Evolutionary conservation across 208 protist genomes (phyloP).

Genomic region (Leishmania tropica): DNA sequence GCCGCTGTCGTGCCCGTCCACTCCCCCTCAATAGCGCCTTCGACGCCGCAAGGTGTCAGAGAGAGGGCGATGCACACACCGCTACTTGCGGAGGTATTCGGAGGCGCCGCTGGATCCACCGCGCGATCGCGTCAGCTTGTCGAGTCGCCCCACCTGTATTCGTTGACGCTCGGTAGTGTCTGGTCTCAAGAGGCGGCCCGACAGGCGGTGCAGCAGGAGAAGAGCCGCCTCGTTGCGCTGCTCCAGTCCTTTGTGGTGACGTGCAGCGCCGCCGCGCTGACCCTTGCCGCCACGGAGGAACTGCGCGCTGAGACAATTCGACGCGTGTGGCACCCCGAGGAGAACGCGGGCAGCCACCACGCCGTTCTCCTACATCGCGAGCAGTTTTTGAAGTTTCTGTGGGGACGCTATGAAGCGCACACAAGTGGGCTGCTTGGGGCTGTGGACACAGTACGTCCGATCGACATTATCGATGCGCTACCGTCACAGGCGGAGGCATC

Average conservation of each 20-base stretch:
- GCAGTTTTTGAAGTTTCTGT: conserved; percentile 24
- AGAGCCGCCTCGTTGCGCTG: conserved; percentile 24
- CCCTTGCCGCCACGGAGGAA: conserved; percentile 42
- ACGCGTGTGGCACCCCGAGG: conserved; percentile 20
- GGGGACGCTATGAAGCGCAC: conserved; percentile 9
- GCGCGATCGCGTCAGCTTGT: neutral
- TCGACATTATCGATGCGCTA: conserved; percentile 60
- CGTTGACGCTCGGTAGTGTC: conserved; percentile 27
- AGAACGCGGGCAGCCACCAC: neutral
- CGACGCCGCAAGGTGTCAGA: neutral
- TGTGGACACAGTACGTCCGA: neutral
- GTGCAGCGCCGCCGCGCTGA: conserved; percentile 60
- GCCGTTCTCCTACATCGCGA: conserved; percentile 13
- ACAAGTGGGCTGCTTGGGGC: neutral
- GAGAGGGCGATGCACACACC: neutral
- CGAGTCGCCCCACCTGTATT: neutral
- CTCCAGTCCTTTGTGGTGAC: conserved; percentile 45
- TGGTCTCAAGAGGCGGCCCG: conserved; percentile 59
- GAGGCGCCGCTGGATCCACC: neutral
- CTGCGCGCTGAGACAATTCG: conserved; percentile 51
- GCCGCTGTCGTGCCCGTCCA: neutral
- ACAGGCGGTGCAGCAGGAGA: conserved; percentile 53
- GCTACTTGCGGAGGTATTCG: conserved; percentile 20
- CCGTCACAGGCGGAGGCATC: conserved; percentile 66
- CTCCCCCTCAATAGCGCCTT: neutral